Conservation (phyloP, 1,139 yeast genomes). For the Geotrichum macrosporum region DNA sequence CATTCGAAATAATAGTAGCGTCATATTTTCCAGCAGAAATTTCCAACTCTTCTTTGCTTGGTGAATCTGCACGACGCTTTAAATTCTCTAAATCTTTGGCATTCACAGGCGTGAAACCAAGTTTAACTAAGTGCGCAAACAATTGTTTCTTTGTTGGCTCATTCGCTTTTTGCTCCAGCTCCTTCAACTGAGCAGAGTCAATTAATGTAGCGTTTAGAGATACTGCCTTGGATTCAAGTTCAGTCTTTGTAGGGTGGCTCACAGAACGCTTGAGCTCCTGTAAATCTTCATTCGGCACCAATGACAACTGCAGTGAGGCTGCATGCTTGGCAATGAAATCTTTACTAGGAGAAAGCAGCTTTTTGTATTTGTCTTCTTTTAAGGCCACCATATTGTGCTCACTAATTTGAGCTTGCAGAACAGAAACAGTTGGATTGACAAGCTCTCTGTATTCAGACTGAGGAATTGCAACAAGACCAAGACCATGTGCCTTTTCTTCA, state of each 20-base stretch:
- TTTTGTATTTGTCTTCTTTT: slow-evolving; percentile 35
- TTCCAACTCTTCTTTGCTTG: slow-evolving; percentile 15
- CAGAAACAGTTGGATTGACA: slow-evolving; percentile 33
- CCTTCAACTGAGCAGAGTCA: slow-evolving; percentile 31
- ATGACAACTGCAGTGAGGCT: slow-evolving; percentile 38
- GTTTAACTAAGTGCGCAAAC: slow-evolving; percentile 25
- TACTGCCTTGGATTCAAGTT: slow-evolving; percentile 24
- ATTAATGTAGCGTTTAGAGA: slow-evolving; percentile 40
- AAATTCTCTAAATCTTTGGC: slow-evolving; percentile 20
- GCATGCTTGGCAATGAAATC: slow-evolving; percentile 10
- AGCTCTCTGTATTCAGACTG: slow-evolving; percentile 17
- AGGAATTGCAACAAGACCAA: slow-evolving; percentile 16
- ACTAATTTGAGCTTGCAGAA: slow-evolving; percentile 12
- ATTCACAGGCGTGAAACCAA: slow-evolving; percentile 35
- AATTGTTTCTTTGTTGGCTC: slow-evolving; percentile 35
- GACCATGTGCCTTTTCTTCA: slow-evolving; percentile 26
- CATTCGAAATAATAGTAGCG: slow-evolving; percentile 12
- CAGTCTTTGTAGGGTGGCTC: slow-evolving; percentile 11
- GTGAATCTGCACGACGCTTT: slow-evolving; percentile 20
- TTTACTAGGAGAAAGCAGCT: slow-evolving; percentile 14
- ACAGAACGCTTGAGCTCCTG: slow-evolving; percentile 26
- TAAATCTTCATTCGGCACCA: slow-evolving; percentile 37
- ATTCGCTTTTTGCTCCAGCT: slow-evolving; percentile 21
- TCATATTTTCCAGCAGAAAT: slow-evolving; percentile 15
- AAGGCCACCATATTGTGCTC: slow-evolving; percentile 12